Percentiles rank a stretch among this genome's conserved stretches.
These are phyloP conservation scores for Verticillium zaregamsianum DNA, from an alignment of 2,329 filamentous ascomycete species.

Conservation along the genomic window DNA sequence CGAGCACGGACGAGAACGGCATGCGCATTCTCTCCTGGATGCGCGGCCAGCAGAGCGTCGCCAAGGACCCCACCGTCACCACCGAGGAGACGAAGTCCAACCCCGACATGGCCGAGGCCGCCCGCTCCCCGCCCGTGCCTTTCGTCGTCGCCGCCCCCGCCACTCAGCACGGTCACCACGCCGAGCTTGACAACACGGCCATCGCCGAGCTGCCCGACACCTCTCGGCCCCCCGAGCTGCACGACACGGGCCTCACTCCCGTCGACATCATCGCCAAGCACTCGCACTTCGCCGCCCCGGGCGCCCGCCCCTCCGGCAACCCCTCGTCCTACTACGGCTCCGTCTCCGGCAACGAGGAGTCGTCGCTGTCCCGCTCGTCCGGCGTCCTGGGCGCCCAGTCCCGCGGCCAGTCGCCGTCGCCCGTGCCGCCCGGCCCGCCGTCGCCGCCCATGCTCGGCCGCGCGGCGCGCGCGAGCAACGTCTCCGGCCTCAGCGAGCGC, in stretches of 20 bases:
- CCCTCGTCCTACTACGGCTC: constrained; percentile 21
- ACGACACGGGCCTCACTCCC: constrained; percentile 35
- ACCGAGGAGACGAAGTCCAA: constrained; percentile 36
- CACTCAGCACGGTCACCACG: not conserved
- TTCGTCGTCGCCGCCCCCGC: constrained; percentile 10
- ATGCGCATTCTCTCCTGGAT: constrained; percentile 50
- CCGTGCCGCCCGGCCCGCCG: constrained; percentile 7
- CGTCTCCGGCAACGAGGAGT: constrained; percentile 12
- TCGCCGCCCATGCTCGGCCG: constrained; percentile 6
- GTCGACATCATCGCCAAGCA: constrained; percentile 34
- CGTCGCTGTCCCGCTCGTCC: constrained; percentile 11
- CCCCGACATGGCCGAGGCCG: constrained; percentile 34
- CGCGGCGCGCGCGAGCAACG: constrained; percentile 6
- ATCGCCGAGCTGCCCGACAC: constrained; percentile 45
- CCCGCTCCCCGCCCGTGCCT: constrained; percentile 6
- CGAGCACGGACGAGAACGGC: constrained; percentile 40
- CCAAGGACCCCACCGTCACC: constrained; percentile 41
- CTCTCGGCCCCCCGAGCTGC: constrained; percentile 39
- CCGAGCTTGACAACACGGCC: constrained; percentile 38
- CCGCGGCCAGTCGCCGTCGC: constrained; percentile 6
- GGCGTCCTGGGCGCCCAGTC: constrained; percentile 7
- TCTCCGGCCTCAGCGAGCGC: constrained; percentile 36
- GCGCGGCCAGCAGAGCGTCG: constrained; percentile 33
- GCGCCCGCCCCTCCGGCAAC: constrained; percentile 20
- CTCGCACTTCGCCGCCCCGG: constrained; percentile 21